These are phyloP conservation scores for Fallopia convolvulus DNA, from an alignment of 148 eudicot genomes.

Conservation along the genomic window DNA sequence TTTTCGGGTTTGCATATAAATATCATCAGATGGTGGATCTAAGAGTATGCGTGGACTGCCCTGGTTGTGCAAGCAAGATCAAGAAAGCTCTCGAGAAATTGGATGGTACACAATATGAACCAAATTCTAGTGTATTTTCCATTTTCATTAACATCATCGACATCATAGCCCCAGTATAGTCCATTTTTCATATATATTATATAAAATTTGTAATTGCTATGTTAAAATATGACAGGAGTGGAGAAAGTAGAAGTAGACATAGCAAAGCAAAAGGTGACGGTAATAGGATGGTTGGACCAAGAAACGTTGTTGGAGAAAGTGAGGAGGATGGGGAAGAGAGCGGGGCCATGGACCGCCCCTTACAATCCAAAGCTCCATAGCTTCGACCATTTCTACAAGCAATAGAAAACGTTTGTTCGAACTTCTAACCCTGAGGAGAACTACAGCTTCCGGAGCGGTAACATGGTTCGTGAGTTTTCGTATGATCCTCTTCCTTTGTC, in stretches of 20 bases:
- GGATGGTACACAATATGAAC: neutral
- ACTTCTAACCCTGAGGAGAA: neutral
- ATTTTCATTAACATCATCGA: too few species aligned
- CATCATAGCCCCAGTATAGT: too few species aligned
- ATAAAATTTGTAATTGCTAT: neutral
- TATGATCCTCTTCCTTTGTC: neutral
- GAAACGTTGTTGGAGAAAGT: neutral
- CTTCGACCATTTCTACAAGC: constrained; percentile 9
- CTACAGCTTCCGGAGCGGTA: neutral
- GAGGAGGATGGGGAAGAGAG: constrained; percentile 12
- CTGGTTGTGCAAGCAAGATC: constrained; percentile 11
- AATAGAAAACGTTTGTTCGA: neutral
- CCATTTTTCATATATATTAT: neutral
- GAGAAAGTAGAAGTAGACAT: constrained; percentile 5
- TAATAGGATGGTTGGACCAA: neutral
- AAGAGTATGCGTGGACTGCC: constrained; percentile 13
- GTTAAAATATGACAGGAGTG: neutral
- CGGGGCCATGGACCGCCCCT: constrained; percentile 4
- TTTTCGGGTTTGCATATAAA: neutral
- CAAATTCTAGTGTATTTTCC: too few species aligned
- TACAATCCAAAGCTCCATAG: neutral
- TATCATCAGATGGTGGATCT: constrained; percentile 12
- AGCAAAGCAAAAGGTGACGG: neutral
- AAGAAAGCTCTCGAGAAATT: constrained; percentile 14
- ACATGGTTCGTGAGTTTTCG: neutral